Conservation (phyloP, 768 basidiomycete genomes). For the Naganishia kalamii region DNA sequence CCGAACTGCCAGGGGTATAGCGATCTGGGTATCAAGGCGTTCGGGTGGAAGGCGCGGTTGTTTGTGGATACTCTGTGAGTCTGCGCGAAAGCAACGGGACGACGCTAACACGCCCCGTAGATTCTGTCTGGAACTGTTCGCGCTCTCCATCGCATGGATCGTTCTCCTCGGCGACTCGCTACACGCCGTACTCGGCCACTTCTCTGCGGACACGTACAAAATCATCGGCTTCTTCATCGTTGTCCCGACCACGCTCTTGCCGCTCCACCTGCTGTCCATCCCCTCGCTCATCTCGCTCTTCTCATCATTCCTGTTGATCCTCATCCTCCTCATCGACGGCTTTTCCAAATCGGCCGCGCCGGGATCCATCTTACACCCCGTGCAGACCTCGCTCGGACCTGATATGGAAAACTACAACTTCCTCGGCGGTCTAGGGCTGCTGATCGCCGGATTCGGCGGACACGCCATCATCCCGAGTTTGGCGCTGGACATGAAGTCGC, state of each 20-base stretch:
- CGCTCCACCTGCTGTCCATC: slow-evolving; percentile 76
- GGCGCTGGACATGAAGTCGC: slow-evolving; percentile 81
- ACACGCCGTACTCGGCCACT: slow-evolving; percentile 62
- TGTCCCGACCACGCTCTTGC: slow-evolving; percentile 76
- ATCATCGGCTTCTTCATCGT: slow-evolving; percentile 63
- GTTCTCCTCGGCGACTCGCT: slow-evolving; percentile 84
- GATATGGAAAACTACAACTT: slow-evolving; percentile 53
- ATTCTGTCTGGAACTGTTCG: slow-evolving; percentile 82
- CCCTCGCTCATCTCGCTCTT: slow-evolving; percentile 71
- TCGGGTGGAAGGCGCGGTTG: slow-evolving; percentile 64
- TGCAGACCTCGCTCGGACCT: slow-evolving; percentile 60
- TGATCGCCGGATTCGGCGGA: slow-evolving; percentile 92
- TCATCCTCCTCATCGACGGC: slow-evolving; percentile 76
- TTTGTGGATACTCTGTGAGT: slow-evolving; percentile 40
- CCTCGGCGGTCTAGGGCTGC: slow-evolving; percentile 75
- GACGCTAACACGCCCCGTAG: slow-evolving; percentile 53
- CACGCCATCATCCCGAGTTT: slow-evolving; percentile 88
- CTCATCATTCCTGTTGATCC: slow-evolving; percentile 67
- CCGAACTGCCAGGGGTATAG: slow-evolving; percentile 70
- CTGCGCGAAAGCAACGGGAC: neutral
- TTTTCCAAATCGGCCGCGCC: slow-evolving; percentile 64
- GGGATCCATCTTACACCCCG: slow-evolving; percentile 73
- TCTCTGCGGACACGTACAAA: slow-evolving; percentile 69
- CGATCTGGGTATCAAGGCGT: slow-evolving; percentile 83
- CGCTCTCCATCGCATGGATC: slow-evolving; percentile 77